Evolutionary conservation across 306 rosid genomes (phyloP).

Genomic region (Lathyrus aphaca): DNA sequence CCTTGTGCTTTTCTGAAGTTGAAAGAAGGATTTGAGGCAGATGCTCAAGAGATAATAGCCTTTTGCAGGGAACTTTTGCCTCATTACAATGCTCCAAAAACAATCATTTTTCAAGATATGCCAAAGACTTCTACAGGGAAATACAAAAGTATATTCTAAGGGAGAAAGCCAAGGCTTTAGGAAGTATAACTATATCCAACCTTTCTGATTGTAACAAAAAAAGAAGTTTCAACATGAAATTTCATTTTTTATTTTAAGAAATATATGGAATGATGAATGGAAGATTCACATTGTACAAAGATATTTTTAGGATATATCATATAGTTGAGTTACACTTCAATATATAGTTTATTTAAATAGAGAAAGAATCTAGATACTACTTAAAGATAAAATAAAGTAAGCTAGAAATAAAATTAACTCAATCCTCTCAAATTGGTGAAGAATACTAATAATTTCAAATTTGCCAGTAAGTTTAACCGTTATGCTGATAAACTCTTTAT

Average conservation of each 20-base stretch:
- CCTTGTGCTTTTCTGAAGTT: conserved; percentile 80
- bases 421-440: too few species aligned
- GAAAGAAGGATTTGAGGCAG: conserved; percentile 55
- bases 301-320: too few species aligned
- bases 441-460: too few species aligned
- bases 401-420: too few species aligned
- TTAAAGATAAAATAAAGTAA: too few species aligned
- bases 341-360: too few species aligned
- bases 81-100: conserved; percentile 76
- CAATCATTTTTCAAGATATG: conserved; percentile 60
- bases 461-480: too few species aligned
- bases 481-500: too few species aligned
- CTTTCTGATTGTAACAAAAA: conserved; percentile 5
- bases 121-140: conserved; percentile 86
- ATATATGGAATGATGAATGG: neutral
- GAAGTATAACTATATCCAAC: conserved; percentile 44
- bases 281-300: neutral
- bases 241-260: neutral
- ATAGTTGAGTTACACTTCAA: too few species aligned
- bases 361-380: too few species aligned
- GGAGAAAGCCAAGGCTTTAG: conserved; percentile 66
- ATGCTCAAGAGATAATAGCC: conserved; percentile 53
- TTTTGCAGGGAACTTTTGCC: conserved; percentile 65
- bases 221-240: neutral
- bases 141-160: conserved; percentile 69